A percentile compares a stretch with the other conserved stretches of the same genome.
These are phyloP conservation scores for Penicillium sp. DNA, from an alignment of 2,329 filamentous ascomycete genomes.

Conservation along the genomic window DNA sequence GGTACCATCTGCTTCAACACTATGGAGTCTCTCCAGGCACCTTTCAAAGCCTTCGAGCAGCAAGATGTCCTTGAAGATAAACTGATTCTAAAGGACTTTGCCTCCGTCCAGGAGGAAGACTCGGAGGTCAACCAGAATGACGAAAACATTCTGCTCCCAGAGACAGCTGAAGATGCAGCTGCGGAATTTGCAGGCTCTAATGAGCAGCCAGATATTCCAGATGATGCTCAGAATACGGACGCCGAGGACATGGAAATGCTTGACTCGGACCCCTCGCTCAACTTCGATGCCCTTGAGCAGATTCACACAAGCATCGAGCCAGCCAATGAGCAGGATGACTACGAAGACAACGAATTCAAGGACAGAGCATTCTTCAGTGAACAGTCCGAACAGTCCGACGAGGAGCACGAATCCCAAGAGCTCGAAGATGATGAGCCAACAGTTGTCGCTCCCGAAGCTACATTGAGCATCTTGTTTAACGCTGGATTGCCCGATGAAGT, in stretches of 20 bases:
- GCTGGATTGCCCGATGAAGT: conserved; percentile 26
- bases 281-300: conserved; percentile 8
- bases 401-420: conserved; percentile 19
- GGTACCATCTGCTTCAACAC: conserved; percentile 27
- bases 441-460: conserved; percentile 21
- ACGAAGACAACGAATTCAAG: background rate
- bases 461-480: conserved; percentile 12
- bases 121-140: background rate
- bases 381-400: conserved; percentile 8
- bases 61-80: conserved; percentile 1
- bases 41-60: conserved; percentile 14
- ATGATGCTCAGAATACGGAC: background rate
- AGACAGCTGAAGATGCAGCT: background rate
- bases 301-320: background rate
- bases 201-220: background rate
- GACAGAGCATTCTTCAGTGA: background rate
- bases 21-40: conserved; percentile 22
- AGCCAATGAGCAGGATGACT: background rate
- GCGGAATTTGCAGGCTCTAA: background rate
- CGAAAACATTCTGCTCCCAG: background rate
- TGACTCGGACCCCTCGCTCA: conserved; percentile 9
- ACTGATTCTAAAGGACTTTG: background rate
- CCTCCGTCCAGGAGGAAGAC: background rate
- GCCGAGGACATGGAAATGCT: background rate
- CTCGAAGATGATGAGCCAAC: conserved; percentile 26